phyloP scores from a whole-genome alignment of 176 grass and related monocot genomes.

The maize (Zea mays) region Zm-B73-REFERENCE-NAM-5.0 NC_050102.1:11904001-11904500 shows the following conservation, averaged over 20 bases:
- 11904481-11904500: too few species aligned
- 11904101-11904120: constrained; percentile 48
- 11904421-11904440: background rate
- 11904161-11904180: constrained; percentile 43
- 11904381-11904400: background rate
- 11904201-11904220: constrained; percentile 42
- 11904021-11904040: constrained; percentile 29
- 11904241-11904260: constrained; percentile 35
- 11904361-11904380: background rate
- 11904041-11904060: constrained; percentile 46
- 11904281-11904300: constrained; percentile 42
- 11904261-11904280: constrained; percentile 18
- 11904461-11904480: too few species aligned
- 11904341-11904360: background rate
- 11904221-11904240: constrained; percentile 34
- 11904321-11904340: constrained; percentile 20
- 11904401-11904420: too few species aligned
- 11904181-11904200: constrained; percentile 36
- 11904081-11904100: constrained; percentile 35
- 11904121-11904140: constrained; percentile 37
- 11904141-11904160: constrained; percentile 37
- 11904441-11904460: too few species aligned
- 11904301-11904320: constrained; percentile 35
- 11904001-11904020: constrained; percentile 68
- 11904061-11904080: constrained; percentile 51